phyloP scores from a whole-genome alignment of 148 eudicot genomes.

The Fagopyrum esculentum region DNA sequence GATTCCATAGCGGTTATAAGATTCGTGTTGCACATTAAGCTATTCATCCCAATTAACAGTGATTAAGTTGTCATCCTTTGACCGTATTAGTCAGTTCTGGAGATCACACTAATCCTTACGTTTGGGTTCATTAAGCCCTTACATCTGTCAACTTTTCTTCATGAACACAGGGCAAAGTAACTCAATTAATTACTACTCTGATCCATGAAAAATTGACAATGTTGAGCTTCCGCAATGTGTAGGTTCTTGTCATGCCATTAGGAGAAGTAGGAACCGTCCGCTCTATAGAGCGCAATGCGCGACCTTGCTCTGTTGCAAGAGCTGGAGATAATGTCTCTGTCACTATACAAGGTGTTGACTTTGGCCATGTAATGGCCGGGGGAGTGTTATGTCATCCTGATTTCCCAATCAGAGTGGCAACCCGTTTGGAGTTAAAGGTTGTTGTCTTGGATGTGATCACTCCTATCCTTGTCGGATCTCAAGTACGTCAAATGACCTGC shows the following conservation, averaged over 20 bases:
- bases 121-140: neutral
- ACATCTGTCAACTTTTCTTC: neutral
- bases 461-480: conserved; percentile 82
- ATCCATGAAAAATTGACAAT: neutral
- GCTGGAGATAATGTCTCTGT: conserved; percentile 93
- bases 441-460: conserved; percentile 60
- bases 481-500: conserved; percentile 27
- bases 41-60: neutral
- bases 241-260: conserved; percentile 90
- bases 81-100: neutral
- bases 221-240: neutral
- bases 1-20: neutral
- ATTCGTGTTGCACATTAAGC: neutral
- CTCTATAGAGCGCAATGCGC: conserved; percentile 70
- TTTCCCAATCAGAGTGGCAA: conserved; percentile 72
- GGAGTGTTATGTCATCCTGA: conserved; percentile 93
- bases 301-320: conserved; percentile 60
- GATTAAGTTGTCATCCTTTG: neutral
- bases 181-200: too few species aligned
- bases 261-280: conserved; percentile 69
- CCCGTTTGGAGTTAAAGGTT: conserved; percentile 74
- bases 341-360: conserved; percentile 67
- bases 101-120: neutral
- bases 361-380: conserved; percentile 57
- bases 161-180: too few species aligned